Percentiles rank a stretch among this genome's conserved stretches.
Evolutionary conservation across 2,329 filamentous ascomycete species (phyloP).

Genomic region (Tolypocladium inflatum): DNA sequence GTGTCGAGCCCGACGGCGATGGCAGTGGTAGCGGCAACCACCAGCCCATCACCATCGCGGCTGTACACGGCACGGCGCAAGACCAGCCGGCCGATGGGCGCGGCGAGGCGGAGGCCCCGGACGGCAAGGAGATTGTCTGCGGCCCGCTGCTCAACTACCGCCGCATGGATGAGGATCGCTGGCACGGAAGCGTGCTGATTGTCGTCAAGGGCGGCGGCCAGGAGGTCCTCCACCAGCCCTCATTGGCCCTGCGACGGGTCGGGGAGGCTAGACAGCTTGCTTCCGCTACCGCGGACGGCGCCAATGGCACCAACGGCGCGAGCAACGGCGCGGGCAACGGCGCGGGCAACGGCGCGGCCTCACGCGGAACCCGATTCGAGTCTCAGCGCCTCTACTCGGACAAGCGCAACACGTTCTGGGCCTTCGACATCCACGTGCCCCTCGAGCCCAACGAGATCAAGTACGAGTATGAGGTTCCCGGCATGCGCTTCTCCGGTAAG

Average conservation of each 20-base stretch:
- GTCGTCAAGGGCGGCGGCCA: conserved; percentile 65
- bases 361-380: conserved; percentile 29
- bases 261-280: conserved; percentile 13
- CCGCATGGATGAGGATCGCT: conserved; percentile 60
- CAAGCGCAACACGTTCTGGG: conserved; percentile 76
- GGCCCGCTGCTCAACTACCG: conserved; percentile 73
- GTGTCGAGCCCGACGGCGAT: conserved; percentile 33
- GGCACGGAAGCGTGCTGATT: conserved; percentile 80
- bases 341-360: conserved; percentile 20
- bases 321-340: conserved; percentile 6
- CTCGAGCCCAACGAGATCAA: conserved; percentile 59
- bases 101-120: conserved; percentile 16
- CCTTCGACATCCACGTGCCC: conserved; percentile 73
- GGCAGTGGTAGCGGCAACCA: conserved; percentile 24
- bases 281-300: conserved; percentile 11
- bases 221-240: conserved; percentile 47
- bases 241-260: conserved; percentile 42
- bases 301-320: conserved; percentile 18
- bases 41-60: conserved; percentile 40
- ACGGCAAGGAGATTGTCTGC: conserved; percentile 53
- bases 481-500: conserved; percentile 50
- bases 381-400: conserved; percentile 54
- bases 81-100: conserved; percentile 11
- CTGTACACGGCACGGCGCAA: conserved; percentile 20
- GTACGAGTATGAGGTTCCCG: conserved; percentile 70